A percentile compares a stretch with the other conserved stretches of the same genome.
phyloP scores from a whole-genome alignment of 2,329 filamentous ascomycete genomes.

The Ramichloridium luteum region DNA sequence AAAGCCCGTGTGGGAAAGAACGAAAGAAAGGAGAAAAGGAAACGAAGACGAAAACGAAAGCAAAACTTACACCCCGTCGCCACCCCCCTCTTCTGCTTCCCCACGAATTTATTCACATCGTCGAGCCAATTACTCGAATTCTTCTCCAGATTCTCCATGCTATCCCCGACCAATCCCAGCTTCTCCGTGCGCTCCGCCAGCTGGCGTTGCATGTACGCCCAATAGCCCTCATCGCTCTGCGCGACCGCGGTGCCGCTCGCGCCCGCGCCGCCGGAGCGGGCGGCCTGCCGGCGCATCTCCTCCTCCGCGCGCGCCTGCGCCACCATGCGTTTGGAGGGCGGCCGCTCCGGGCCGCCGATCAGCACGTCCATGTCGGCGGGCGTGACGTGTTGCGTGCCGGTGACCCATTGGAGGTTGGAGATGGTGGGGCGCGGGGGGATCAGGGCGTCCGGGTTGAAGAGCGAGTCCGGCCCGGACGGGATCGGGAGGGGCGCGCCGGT shows the following conservation, averaged over 20 bases:
- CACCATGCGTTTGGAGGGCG: constrained; percentile 78
- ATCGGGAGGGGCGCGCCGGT: constrained; percentile 48
- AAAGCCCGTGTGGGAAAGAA: not conserved
- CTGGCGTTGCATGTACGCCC: constrained; percentile 72
- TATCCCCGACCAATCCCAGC: constrained; percentile 69
- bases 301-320: constrained; percentile 67
- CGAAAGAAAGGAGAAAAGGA: not conserved
- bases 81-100: constrained; percentile 75
- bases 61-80: constrained; percentile 47
- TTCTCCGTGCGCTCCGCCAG: constrained; percentile 85
- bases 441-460: constrained; percentile 64
- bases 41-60: not conserved
- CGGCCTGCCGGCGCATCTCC: constrained; percentile 37
- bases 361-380: constrained; percentile 78
- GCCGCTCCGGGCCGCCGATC: constrained; percentile 78
- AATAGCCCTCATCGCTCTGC: constrained; percentile 48
- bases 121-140: constrained; percentile 74
- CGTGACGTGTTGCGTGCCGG: constrained; percentile 83
- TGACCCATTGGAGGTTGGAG: constrained; percentile 91
- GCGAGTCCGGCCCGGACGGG: constrained; percentile 47
- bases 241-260: constrained; percentile 14
- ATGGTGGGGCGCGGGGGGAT: constrained; percentile 81
- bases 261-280: constrained; percentile 25
- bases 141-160: constrained; percentile 69
- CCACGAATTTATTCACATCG: constrained; percentile 77